Base-by-base conservation (phyloP, 805 yeast genomes). In the Cyberlindnera xishuangbannaensis region DNA sequence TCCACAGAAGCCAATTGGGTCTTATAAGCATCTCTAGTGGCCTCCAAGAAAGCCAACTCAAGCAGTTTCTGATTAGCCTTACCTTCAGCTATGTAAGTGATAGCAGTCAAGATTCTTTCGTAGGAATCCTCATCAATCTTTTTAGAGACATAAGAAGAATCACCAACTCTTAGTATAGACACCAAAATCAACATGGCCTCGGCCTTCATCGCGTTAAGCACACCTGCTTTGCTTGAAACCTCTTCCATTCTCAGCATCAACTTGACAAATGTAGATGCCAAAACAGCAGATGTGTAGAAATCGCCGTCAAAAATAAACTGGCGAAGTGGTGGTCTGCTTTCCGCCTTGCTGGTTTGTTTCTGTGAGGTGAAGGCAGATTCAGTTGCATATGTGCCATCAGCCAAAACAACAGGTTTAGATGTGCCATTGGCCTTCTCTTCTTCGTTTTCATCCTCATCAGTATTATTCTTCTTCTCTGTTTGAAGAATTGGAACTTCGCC, bases 351-450 rank as follows among this genome's bases (percentile, higher is more conserved):
- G n/a, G 56, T 56, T 15, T 64, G 62, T 34, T 64, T 64, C 18
- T 62, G 62, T 5, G 76, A 62, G 12, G 82, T 82, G 37, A 80
- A 62, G 0, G 95, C 92, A 43, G 77, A 76, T 61, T 92, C 98
- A 26, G 96, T 84, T 18, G 98, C 98, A 61, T 92, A 92, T 0
- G 99, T 92, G 48, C 99, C 99, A 63, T 92, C 99, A n/a, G 98
- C 95, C 45, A 92, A 70, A 39, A 92, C 80, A 39, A 82, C 79
- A 15, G 97, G 97, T 28, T 84, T 84, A 24, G 61, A 55, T 6
- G 61, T 55, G 24, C 64, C 68, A 21, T 58, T 47, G 17, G 51
- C 56, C 15, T 35, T 42, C 14, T 46, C 53, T 3, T 44, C 49
- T 7, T 45, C 51, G 4, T 44, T 51, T 9, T 45, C 51, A 6